Evolutionary conservation across 2,329 filamentous ascomycete species (phyloP), one percentile per base, ranked within the genome.

Genomic region (Ophiognomonia clavigignenti-juglandacearum): DNA sequence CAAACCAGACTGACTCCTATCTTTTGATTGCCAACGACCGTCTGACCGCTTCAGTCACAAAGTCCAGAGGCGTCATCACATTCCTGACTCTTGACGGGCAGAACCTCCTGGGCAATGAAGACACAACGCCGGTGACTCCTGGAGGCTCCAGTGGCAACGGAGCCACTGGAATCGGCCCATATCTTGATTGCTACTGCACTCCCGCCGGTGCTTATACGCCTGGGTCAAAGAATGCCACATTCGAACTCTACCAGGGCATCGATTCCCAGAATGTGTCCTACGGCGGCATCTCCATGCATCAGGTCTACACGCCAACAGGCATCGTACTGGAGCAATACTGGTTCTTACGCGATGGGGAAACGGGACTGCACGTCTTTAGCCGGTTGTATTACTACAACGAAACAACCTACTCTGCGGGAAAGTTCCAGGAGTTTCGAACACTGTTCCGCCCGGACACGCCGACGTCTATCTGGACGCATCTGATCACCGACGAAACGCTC

Each of bases 301-400:
- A 84, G 49, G 75, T 70, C 0, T 83, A 81, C 56, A 66, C 71
- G 0, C 65, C 70, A 0, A 82, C 79, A 0, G 78, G 78, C 2
- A 78, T 83, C 56, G 56, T 75, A 6, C 65, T 85, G 14, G 73
- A 83, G 55, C 80, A 83, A 56, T 84, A 83, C 59, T 84, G 78
- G 77, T 84, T 84, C 54, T 62, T 84, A 3, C 67, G 76, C 10
- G 78, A 82, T 37, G 75, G 74, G 1, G 80, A 85, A 59, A 83
- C 80, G 0, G 80, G 80, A 0, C 59, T 83, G 29, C 80, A 84
- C 56, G 75, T 72, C 0, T 84, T 83, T 60, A 77, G 71, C 48
- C 72, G 79, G n/a, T 61, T 82, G 9, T 69, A 72, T 1, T 85
- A 85, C 54, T 66, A 78, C 59, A 83, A 82, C 57, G 69, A 73